These are phyloP conservation scores for Erysimum cheiri DNA, from an alignment of 441 rosid species.

Conservation along the genomic window DNA sequence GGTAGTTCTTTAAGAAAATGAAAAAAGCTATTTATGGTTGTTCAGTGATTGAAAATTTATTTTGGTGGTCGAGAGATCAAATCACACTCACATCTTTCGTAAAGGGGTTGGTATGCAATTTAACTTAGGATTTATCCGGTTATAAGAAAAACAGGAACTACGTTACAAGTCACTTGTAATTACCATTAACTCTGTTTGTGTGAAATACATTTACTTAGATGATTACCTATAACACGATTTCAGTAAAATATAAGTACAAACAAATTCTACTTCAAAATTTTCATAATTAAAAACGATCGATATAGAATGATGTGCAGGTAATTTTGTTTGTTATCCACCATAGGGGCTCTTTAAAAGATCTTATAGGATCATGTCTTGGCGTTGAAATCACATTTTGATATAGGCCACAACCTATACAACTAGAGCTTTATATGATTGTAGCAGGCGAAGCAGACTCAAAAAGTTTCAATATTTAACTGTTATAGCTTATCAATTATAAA, in stretches of 20 bases:
- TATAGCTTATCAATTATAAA: too few species aligned
- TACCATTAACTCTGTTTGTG: not conserved
- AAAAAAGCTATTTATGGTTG: not conserved
- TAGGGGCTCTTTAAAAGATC: not conserved
- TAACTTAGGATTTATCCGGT: not conserved
- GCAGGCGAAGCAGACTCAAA: too few species aligned
- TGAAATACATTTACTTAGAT: not conserved
- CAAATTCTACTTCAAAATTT: not conserved
- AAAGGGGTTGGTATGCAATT: not conserved
- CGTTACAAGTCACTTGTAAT: not conserved
- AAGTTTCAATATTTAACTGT: too few species aligned
- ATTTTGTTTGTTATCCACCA: not conserved
- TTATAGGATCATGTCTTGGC: not conserved
- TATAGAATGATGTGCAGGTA: not conserved
- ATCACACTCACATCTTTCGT: not conserved
- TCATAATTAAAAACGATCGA: not conserved
- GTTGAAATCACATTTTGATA: not conserved
- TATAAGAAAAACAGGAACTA: not conserved
- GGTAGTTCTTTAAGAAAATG: too few species aligned
- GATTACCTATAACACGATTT: too few species aligned
- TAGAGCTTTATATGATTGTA: not conserved
- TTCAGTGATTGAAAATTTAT: not conserved
- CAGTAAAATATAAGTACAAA: too few species aligned
- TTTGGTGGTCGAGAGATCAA: not conserved
- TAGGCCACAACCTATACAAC: not conserved